Evolutionary conservation across 139 green algal species (phyloP).

Genomic region (Zygnema circumcarinatum): DNA sequence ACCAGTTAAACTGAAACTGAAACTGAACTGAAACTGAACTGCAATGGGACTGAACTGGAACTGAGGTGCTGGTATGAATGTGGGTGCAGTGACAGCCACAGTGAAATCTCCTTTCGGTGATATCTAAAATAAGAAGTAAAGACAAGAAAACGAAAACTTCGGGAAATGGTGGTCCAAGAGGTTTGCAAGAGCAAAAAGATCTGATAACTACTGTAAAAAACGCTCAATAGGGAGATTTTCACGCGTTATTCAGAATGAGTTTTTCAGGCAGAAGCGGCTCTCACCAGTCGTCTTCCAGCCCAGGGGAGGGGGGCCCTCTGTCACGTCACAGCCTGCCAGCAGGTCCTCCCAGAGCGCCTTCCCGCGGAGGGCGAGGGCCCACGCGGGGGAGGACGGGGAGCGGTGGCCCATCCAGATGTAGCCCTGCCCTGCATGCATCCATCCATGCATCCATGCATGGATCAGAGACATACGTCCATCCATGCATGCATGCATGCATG

Average conservation of each 20-base stretch:
- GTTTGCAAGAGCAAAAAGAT: too few species aligned
- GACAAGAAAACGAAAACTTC: too few species aligned
- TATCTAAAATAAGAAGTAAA: too few species aligned
- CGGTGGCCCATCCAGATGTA: slow-evolving; percentile 51
- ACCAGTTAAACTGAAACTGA: neutral
- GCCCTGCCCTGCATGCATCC: slow-evolving; percentile 41
- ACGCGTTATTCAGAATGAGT: too few species aligned
- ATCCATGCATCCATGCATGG: too few species aligned
- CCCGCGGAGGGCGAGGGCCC: slow-evolving; percentile 17
- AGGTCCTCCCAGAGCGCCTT: slow-evolving; percentile 47
- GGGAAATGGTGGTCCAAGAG: too few species aligned
- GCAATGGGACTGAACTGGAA: neutral
- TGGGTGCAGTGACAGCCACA: neutral
- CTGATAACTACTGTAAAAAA: too few species aligned
- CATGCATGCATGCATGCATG: too few species aligned
- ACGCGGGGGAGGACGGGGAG: neutral
- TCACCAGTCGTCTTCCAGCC: slow-evolving; percentile 31
- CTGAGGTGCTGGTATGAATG: neutral
- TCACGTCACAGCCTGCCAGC: slow-evolving; percentile 16
- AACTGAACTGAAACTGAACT: neutral
- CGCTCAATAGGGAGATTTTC: too few species aligned
- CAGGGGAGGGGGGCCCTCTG: neutral
- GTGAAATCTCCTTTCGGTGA: too few species aligned
- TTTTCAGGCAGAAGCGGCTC: too few species aligned
- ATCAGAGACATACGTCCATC: neutral